These are phyloP conservation scores for Schizochytrium sp. DNA, from an alignment of 108 stramenopile species.

Conservation along the genomic window DNA sequence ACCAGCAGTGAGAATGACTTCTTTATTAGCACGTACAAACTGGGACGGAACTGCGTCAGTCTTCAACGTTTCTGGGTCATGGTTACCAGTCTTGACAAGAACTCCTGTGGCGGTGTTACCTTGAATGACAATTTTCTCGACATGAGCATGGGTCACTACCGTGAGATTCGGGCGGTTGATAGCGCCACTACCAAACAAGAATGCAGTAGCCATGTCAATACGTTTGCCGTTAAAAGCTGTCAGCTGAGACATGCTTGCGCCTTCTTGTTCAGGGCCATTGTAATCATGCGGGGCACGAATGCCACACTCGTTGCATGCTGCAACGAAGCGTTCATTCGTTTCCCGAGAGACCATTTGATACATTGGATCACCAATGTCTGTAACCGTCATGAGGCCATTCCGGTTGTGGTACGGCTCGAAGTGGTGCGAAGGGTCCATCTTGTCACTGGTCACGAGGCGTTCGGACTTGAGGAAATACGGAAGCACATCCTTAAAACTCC, in stretches of 20 bases:
- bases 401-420: slow-evolving; percentile 59
- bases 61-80: neutral
- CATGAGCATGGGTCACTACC: slow-evolving; percentile 41
- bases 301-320: slow-evolving; percentile 69
- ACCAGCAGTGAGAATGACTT: slow-evolving; percentile 82
- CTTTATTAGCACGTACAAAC: slow-evolving; percentile 35
- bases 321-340: slow-evolving; percentile 51
- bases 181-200: neutral
- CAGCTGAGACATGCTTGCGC: slow-evolving; percentile 54
- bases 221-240: neutral
- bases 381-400: slow-evolving; percentile 61
- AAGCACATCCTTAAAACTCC: slow-evolving; percentile 68
- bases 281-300: slow-evolving; percentile 66
- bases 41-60: neutral
- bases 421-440: neutral
- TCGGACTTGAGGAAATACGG: slow-evolving; percentile 69
- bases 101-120: slow-evolving; percentile 36
- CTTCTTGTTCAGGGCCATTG: slow-evolving; percentile 70
- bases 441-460: slow-evolving; percentile 5
- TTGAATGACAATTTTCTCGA: slow-evolving; percentile 44
- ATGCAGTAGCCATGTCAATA: slow-evolving; percentile 7
- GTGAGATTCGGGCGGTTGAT: slow-evolving; percentile 41
- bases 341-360: slow-evolving; percentile 1
- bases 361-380: slow-evolving; percentile 63
- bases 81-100: neutral